Percentiles rank a stretch among this genome's conserved stretches.
Conservation (phyloP, 2,329 filamentous ascomycete genomes). For the Cercospora canescens region DNA sequence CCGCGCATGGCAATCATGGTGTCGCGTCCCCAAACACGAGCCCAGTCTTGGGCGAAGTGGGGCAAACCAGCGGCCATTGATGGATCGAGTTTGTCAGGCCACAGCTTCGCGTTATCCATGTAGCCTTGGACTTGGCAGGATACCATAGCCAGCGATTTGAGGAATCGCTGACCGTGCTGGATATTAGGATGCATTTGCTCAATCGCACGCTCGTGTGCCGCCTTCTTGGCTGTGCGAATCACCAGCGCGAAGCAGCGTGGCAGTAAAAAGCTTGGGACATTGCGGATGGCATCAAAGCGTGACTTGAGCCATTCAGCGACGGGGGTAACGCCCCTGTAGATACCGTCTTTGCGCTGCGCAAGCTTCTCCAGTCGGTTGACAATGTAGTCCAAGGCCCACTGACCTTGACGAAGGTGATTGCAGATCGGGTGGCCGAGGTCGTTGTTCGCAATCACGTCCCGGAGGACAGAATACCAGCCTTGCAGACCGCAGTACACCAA, state of each 20-base stretch:
- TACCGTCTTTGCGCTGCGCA: conserved; percentile 56
- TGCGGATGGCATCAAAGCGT: conserved; percentile 81
- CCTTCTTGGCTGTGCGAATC: conserved; percentile 82
- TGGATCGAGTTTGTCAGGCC: conserved; percentile 79
- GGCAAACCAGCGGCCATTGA: conserved; percentile 89
- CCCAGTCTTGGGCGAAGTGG: conserved; percentile 92
- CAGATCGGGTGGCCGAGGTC: conserved; percentile 91
- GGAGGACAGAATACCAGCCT: conserved; percentile 94
- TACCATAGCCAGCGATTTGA: conserved; percentile 86
- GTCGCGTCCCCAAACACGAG: conserved; percentile 94
- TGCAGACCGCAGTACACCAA: conserved; percentile 96
- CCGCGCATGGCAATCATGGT: conserved; percentile 95
- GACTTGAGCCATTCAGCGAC: conserved; percentile 78
- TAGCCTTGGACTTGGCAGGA: conserved; percentile 88
- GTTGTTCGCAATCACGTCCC: conserved; percentile 82
- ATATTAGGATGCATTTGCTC: conserved; percentile 78
- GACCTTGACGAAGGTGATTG: conserved; percentile 85
- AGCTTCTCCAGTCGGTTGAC: conserved; percentile 71
- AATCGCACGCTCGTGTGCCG: conserved; percentile 75
- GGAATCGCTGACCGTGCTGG: conserved; percentile 79
- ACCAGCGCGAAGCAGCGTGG: conserved; percentile 92
- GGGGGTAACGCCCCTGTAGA: conserved; percentile 61
- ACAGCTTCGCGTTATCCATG: conserved; percentile 87
- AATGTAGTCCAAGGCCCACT: conserved; percentile 91
- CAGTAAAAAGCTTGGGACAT: conserved; percentile 82